Evolutionary conservation across 495 filamentous ascomycete genomes (phyloP), one percentile per base, ranked within the genome.

Genomic region (Lophium mytilinum): DNA sequence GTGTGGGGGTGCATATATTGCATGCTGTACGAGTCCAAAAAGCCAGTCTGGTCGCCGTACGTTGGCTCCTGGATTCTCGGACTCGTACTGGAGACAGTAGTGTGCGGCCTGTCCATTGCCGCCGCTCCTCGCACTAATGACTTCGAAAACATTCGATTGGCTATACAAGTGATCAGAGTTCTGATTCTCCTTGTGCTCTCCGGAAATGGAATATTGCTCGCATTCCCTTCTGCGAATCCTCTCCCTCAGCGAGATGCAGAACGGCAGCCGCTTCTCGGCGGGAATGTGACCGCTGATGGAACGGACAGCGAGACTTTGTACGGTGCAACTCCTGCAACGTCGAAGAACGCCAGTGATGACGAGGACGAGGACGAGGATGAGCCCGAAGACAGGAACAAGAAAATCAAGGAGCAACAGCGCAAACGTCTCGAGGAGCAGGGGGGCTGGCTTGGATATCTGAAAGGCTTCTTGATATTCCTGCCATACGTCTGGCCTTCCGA

Each of bases 401-500:
- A 65, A 18, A 30, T 45, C 51, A 63, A 60, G 33, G 53, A 66
- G 42, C 62, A 64, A 48, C 57, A 60, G 19, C 61, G 56, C 24
- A 47, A 64, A 42, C 61, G 69, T 21, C 62, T 71, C 3, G 51
- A 67, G 51, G 56, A 66, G 36, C 55, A 62, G 17, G 69, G 66
- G 30, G 66, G 61, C 45, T 71, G 68, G 67, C 56, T 62, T 41
- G 61, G 55, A 14, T 72, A 71, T 56, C 35, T 68, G 11, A 63
- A 67, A 45, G 56, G 60, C 10, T 72, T 65, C 57, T 59, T 60
- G 35, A 58, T 69, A 15, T 71, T 72, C 54, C 61, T 71, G 18
- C 69, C 70, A 11, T 61, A 67, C 41, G 36, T 71, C 2, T 69
- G 63, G 58, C 68, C 69, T 2, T 53, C 45, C 37, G 45, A 47